phyloP scores from a whole-genome alignment of 805 yeast genomes.

The Zygosaccharomyces pseudorouxii region DNA sequence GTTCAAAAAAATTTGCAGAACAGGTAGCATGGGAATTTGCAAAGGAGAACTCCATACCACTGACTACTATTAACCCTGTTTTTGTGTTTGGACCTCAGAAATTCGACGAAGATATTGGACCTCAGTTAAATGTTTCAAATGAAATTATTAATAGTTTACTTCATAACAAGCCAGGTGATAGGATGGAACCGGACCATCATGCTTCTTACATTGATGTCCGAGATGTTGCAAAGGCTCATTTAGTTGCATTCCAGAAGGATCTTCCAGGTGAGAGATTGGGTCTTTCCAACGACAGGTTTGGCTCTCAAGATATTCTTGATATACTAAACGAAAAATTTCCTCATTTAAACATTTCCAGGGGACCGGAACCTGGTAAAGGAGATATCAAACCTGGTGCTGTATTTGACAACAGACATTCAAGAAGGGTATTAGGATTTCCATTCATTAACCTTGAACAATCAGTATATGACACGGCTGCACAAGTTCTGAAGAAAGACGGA shows the following conservation, averaged over 20 bases:
- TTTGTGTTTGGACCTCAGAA: slow-evolving; percentile 50
- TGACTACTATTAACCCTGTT: slow-evolving; percentile 42
- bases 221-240: slow-evolving; percentile 57
- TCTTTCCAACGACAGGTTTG: slow-evolving; percentile 23
- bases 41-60: slow-evolving; percentile 34
- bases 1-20: slow-evolving; percentile 55
- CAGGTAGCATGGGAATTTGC: slow-evolving; percentile 51
- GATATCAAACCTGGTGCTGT: neutral
- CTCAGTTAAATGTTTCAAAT: slow-evolving; percentile 37
- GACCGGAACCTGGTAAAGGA: slow-evolving; percentile 32
- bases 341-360: slow-evolving; percentile 41
- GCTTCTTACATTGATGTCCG: slow-evolving; percentile 48
- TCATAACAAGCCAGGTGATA: slow-evolving; percentile 28
- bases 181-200: slow-evolving; percentile 24
- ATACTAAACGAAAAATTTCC: slow-evolving; percentile 39
- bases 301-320: slow-evolving; percentile 28
- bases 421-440: slow-evolving; percentile 21
- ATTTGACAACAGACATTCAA: slow-evolving; percentile 20
- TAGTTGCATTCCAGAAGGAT: slow-evolving; percentile 43
- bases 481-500: slow-evolving; percentile 20
- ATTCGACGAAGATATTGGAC: slow-evolving; percentile 37
- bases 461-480: slow-evolving; percentile 24
- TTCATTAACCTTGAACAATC: slow-evolving; percentile 18
- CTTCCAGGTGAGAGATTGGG: slow-evolving; percentile 37
- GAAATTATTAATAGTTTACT: slow-evolving; percentile 30